Percentiles rank a stretch among this genome's conserved stretches.
phyloP scores from a whole-genome alignment of 306 rosid genomes.

The Quercus parvula region DNA sequence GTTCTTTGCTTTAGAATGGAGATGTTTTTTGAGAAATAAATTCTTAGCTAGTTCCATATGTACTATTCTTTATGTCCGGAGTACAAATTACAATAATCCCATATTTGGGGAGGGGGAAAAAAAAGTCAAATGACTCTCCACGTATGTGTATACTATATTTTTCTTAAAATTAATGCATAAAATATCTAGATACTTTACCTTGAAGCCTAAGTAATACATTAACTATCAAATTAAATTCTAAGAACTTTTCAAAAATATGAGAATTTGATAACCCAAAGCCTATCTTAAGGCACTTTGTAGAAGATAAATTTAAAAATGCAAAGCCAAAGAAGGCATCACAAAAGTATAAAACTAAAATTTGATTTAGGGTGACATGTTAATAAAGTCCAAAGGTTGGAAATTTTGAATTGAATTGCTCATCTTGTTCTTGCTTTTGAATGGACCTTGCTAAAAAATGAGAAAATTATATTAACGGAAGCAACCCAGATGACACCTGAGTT shows the following conservation, averaged over 20 bases:
- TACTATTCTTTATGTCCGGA: too few species aligned
- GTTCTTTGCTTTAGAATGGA: neutral
- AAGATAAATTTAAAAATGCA: neutral
- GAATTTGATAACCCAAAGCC: neutral
- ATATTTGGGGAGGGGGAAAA: too few species aligned
- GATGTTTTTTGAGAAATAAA: too few species aligned
- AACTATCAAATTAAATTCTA: too few species aligned
- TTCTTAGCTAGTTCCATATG: too few species aligned
- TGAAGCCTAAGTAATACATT: too few species aligned
- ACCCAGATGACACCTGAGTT: neutral
- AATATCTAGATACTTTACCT: too few species aligned
- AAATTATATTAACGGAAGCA: conserved; percentile 2
- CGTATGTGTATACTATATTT: too few species aligned
- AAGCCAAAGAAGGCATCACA: neutral
- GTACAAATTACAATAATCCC: too few species aligned
- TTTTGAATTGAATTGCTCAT: conserved; percentile 11
- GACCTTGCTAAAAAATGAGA: conserved; percentile 5
- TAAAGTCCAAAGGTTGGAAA: neutral
- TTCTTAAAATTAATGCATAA: too few species aligned
- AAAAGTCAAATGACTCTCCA: too few species aligned
- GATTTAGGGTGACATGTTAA: neutral
- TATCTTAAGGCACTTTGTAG: neutral
- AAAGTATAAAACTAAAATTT: neutral
- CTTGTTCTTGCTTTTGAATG: conserved; percentile 12
- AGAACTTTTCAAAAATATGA: too few species aligned